Evolutionary conservation across 768 basidiomycete genomes (phyloP), one percentile per base, ranked within the genome.

Genomic region (Mycena metata): DNA sequence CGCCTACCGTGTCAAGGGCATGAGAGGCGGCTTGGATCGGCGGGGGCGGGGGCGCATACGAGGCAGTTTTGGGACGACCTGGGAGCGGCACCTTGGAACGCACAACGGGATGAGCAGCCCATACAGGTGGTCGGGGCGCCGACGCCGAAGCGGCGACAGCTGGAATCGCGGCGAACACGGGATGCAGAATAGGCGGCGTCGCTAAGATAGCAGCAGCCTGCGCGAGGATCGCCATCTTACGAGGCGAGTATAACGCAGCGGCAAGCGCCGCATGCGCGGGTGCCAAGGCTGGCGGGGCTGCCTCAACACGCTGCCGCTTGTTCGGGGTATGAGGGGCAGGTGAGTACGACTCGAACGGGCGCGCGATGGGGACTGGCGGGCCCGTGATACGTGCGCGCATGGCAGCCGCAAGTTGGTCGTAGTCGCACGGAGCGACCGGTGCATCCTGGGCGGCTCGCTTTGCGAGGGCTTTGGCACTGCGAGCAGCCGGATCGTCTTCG

Each of bases 211-310:
- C 61, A 17, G 61, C 61, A 12, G 61, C 60, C 60, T 50, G 57
- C 26, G 39, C 50, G 41, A 62, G 61, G 33, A 63, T 63, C 33
- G 61, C 61, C 61, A 63, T 55, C 16, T 54, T 63, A 0, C 33
- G 30, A 8, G 61, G 43, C 13, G 61, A 62, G 52, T 55, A 55
- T 42, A 63, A 30, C 13, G 52, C 33, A 16, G 43, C n/a, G 19
- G 30, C 21, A 33, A 63, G 52, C 30, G 61, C 61, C 5, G 61
- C 61, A 30, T 46, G 61, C 42, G 26, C 10, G 7, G 61, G 51
- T 7, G 26, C 51, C 50, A 51, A 23, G 21, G 19, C 26, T 2
- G 23, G 21, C 30, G 16, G 41, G 24, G 54, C 19, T 4, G 54
- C 36, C 21, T 54, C 61, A 13, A 63, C 51, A 7, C 61, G 61